Percentiles rank a stretch among this genome's conserved stretches.
phyloP scores from a whole-genome alignment of 768 basidiomycete species.

The Auricularia sp. region DNA sequence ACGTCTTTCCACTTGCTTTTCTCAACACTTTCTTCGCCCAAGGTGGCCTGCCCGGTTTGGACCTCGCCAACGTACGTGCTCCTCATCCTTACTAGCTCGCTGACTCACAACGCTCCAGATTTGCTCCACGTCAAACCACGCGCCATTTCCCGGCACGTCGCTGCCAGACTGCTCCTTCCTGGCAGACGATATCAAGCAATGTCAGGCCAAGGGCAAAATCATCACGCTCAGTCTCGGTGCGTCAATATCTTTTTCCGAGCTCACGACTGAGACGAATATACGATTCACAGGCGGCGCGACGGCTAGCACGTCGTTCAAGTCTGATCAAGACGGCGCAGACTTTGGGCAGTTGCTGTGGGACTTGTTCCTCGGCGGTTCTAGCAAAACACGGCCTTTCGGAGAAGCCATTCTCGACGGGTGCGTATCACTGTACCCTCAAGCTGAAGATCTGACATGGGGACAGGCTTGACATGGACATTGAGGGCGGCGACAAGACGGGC shows the following conservation, averaged over 20 bases:
- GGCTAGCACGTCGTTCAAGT: not conserved
- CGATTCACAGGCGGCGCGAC: conserved; percentile 29
- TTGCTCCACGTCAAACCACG: conserved; percentile 47
- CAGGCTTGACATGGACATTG: conserved; percentile 62
- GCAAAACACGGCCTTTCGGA: conserved; percentile 59
- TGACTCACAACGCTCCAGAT: conserved; percentile 25
- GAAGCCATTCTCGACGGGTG: conserved; percentile 56
- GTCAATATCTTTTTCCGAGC: no score
- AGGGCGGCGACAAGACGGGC: conserved; percentile 45
- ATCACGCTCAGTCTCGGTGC: conserved; percentile 31
- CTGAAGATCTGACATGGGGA: not conserved
- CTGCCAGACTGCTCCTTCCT: conserved; percentile 54
- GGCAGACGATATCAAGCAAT: conserved; percentile 50
- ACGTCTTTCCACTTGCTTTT: conserved; percentile 64
- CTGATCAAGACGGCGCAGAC: not conserved
- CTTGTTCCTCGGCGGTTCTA: conserved; percentile 56
- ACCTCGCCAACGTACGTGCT: conserved; percentile 53
- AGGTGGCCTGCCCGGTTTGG: conserved; percentile 51
- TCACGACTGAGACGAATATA: no score
- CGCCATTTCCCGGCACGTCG: conserved; percentile 50
- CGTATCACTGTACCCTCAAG: conserved; percentile 1
- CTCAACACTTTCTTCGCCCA: conserved; percentile 54
- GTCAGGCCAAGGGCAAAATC: conserved; percentile 54
- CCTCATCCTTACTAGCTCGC: no score
- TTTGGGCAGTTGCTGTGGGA: conserved; percentile 42